Evolutionary conservation across 306 rosid genomes (phyloP), one percentile per base, ranked within the genome.

Genomic region (Medicago lupulina): DNA sequence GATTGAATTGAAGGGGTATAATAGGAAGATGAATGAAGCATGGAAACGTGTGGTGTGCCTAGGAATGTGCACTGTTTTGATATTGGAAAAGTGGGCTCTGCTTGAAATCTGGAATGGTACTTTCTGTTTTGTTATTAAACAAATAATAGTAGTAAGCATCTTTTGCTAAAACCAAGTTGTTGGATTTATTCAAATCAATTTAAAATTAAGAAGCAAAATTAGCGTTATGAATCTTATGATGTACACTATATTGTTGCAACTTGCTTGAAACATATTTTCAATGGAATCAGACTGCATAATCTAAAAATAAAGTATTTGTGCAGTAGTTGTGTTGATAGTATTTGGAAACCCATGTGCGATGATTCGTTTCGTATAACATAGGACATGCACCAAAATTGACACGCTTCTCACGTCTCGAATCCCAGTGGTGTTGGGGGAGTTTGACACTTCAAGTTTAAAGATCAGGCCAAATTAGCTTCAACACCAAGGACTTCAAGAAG

Each of bases 1-100:
- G n/a, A n/a, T n/a, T n/a, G n/a, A n/a, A n/a, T n/a, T n/a, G n/a
- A n/a, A n/a, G n/a, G n/a, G n/a, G n/a, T n/a, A n/a, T n/a, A n/a
- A n/a, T 51, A 16, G 60, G 31, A 54, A 18, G 61, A 19, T 8
- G 7, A 8, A 21, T 23, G 60, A 54, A 54, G 25, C 60, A 54
- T 54, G 25, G 59, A 53, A 17, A 16, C 59, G 5, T 53, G 59
- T 53, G 18, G 16, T 51, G 58, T 51, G 59, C 25, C 47, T 6
- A 8, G 12, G 31, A 54, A 19, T 55, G 31, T 55, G 61, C 61
- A 55, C 9, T 55, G 61, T 55, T 55, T 55, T 55, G 61, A 55
- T 9, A 4, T 55, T 55, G 10, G 61, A 19, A 55, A 55, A 55
- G 7, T 9, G 31, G 51, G 16, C 38, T 34, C 38, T 34, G 38